Base-by-base conservation (phyloP, 306 rosid genomes). In the Quercus bicolor region DNA sequence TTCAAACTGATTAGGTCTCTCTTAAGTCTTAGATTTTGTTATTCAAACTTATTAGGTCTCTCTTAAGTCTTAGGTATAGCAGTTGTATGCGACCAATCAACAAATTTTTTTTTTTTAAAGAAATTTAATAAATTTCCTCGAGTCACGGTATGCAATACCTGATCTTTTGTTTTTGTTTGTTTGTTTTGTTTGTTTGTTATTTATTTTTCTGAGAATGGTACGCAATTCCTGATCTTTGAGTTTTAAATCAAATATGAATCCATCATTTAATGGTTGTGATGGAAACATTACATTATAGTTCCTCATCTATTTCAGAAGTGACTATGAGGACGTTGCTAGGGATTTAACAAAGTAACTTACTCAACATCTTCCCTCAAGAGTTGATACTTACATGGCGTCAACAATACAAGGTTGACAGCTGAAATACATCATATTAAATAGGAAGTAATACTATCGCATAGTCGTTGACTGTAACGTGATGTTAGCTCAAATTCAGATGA, bases 331-430 rank as follows among this genome's bases (percentile, higher is more conserved):
- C 72, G 90, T 92, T 34, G 86, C 91, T 64, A 86, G 97, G 78
- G 97, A 95, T 80, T 79, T 90, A 70, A 82, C 98, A 29, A 92
- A 89, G 84, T 92, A 88, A 85, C 73, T 92, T 85, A 75, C 75
- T 64, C 97, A 88, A 84, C 75, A 87, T 91, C 93, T 92, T 80
- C 83, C 97, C 53, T 87, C 89, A 72, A 91, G 98, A 87, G 87
- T 90, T 77, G 93, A 92, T 78, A 83, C 89, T 72, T 94, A 89
- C 85, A 76, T 94, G 93, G 94, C 95, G n/a, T 84, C 95, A 19
- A 79, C 93, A 72, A 81, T 89, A 70, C 93, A 33, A 94, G 98
- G 98, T 89, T 53, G 43, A 13, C 28, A 20, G 74, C 75, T 82
- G 76, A 72, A 31, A 60, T 57, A 11, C n/a, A 40, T 78, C 34